Evolutionary conservation across 2,329 filamentous ascomycete genomes (phyloP).

Genomic region (Tolypocladium album): DNA sequence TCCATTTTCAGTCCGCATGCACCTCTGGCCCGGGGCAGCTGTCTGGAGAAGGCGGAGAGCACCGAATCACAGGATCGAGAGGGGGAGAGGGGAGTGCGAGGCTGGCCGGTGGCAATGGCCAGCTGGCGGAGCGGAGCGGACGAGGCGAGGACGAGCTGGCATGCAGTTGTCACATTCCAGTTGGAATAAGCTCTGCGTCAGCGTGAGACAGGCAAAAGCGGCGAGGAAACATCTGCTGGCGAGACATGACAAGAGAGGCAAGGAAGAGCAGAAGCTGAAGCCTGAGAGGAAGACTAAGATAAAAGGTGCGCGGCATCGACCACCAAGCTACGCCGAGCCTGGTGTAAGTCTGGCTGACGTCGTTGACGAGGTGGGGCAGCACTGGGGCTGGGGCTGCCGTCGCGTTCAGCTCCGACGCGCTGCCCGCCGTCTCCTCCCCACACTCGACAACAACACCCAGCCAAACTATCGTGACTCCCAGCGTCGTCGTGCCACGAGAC

Average conservation of each 20-base stretch:
- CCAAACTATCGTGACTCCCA: constrained; percentile 1
- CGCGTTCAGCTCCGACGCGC: background rate
- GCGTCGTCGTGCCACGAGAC: background rate
- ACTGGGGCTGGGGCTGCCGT: background rate
- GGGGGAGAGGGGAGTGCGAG: background rate
- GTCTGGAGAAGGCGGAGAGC: background rate
- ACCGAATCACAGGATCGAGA: background rate
- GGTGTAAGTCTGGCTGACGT: background rate
- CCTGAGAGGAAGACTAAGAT: background rate
- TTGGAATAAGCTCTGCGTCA: constrained; percentile 2
- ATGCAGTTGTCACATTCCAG: constrained; percentile 8
- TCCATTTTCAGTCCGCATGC: background rate
- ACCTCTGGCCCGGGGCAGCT: background rate
- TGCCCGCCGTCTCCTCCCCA: background rate
- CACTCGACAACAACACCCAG: constrained; percentile 1
- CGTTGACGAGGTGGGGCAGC: background rate
- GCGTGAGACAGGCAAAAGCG: constrained; percentile 6
- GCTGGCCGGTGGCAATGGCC: background rate
- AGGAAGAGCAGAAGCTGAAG: background rate
- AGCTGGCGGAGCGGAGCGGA: background rate
- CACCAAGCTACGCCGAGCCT: too few species aligned
- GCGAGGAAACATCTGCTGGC: background rate
- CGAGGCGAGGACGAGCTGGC: constrained; percentile 2
- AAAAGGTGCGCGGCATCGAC: background rate
- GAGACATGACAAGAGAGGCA: background rate